These are phyloP conservation scores for Aeschynomene evenia DNA, from an alignment of 306 rosid species.

Conservation along the genomic window DNA sequence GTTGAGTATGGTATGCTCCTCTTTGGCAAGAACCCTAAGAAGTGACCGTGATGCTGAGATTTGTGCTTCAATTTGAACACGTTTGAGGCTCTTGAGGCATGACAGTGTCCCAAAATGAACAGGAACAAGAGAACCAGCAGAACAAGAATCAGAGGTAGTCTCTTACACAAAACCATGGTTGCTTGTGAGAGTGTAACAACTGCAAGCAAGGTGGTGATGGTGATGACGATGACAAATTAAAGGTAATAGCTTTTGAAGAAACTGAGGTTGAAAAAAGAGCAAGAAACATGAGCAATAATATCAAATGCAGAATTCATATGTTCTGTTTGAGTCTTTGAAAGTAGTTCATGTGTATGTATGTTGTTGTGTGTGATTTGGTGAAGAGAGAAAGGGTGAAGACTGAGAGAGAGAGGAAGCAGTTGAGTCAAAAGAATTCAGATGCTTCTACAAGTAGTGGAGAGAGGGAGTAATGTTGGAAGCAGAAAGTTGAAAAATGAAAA, in stretches of 20 bases:
- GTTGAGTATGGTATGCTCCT: constrained; percentile 80
- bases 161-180: constrained; percentile 51
- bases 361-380: constrained; percentile 3
- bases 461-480: constrained; percentile 50
- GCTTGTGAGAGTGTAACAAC: not conserved
- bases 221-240: too few relatives aligned
- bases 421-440: constrained; percentile 48
- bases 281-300: constrained; percentile 34
- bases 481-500: constrained; percentile 64
- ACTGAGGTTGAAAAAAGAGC: constrained; percentile 21
- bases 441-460: constrained; percentile 52
- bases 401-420: constrained; percentile 1
- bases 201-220: constrained; percentile 8
- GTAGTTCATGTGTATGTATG: not conserved
- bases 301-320: constrained; percentile 26
- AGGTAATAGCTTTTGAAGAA: constrained; percentile 21
- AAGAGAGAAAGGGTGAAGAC: constrained; percentile 2
- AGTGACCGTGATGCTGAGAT: constrained; percentile 61
- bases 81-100: constrained; percentile 50
- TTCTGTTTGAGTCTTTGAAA: not conserved
- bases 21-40: constrained; percentile 78
- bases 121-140: constrained; percentile 49
- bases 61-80: constrained; percentile 62
- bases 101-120: constrained; percentile 42
- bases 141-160: constrained; percentile 35